Conservation (phyloP, 495 filamentous ascomycete species). For the Apodospora peruviana region DNA sequence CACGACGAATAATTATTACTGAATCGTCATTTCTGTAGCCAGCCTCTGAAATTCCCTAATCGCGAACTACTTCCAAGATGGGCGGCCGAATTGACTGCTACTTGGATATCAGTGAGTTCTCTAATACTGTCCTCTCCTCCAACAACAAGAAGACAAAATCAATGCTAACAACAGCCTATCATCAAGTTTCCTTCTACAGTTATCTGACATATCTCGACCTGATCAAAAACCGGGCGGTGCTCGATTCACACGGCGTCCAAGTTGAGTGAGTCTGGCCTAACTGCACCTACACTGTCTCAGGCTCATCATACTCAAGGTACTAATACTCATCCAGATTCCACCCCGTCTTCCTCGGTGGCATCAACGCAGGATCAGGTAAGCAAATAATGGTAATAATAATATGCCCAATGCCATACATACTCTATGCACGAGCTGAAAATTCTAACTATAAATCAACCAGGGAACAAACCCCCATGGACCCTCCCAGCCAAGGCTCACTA, state of each 20-base stretch:
- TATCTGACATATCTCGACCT: conserved; percentile 59
- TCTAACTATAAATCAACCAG: conserved; percentile 27
- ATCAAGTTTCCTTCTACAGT: conserved; percentile 62
- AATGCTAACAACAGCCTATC: not conserved
- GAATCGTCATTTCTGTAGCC: too few relatives aligned
- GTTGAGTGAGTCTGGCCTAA: conserved; percentile 47
- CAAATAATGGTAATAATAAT: not conserved
- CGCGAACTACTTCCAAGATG: too few relatives aligned
- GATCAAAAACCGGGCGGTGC: conserved; percentile 43
- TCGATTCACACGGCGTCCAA: conserved; percentile 53
- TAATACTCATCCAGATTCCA: conserved; percentile 42
- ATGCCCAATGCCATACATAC: not conserved
- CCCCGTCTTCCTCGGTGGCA: conserved; percentile 68
- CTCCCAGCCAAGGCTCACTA: conserved; percentile 61
- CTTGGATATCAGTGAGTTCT: conserved; percentile 25
- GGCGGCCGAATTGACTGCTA: conserved; percentile 58
- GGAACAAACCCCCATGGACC: conserved; percentile 71
- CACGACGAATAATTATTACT: too few relatives aligned
- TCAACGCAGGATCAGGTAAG: conserved; percentile 59
- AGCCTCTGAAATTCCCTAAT: too few relatives aligned
- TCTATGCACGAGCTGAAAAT: too few relatives aligned
- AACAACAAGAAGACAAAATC: not conserved
- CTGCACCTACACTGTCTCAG: not conserved
- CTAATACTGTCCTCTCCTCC: not conserved
- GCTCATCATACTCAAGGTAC: not conserved